Evolutionary conservation across 2,329 filamentous ascomycete species (phyloP).

Genomic region (Diaporthe velutina): DNA sequence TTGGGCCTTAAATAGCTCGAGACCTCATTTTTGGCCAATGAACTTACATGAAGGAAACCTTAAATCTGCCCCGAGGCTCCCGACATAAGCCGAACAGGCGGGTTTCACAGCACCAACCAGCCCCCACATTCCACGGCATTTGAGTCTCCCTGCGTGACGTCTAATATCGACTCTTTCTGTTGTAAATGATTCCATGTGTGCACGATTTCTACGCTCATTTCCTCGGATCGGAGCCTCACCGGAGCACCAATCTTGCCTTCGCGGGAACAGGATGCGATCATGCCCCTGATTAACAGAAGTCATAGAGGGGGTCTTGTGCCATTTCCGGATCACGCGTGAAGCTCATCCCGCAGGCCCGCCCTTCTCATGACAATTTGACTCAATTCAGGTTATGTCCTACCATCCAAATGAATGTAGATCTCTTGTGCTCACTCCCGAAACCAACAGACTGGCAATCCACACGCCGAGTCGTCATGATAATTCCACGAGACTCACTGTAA

Average conservation of each 20-base stretch:
- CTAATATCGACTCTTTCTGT: too few relatives aligned
- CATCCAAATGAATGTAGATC: not conserved
- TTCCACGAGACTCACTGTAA: not conserved
- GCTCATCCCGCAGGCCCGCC: not conserved
- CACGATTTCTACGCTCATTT: not conserved
- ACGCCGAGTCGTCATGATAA: not conserved
- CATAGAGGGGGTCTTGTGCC: not conserved
- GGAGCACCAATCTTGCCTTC: not conserved
- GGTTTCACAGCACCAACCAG: not conserved
- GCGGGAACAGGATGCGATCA: not conserved
- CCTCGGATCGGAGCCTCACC: not conserved
- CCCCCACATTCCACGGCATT: not conserved
- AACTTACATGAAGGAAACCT: constrained; percentile 6
- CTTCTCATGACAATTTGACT: not conserved
- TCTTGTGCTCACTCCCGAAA: not conserved
- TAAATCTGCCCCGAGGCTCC: not conserved
- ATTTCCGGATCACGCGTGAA: too few relatives aligned
- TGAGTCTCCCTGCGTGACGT: not conserved
- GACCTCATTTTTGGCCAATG: not conserved
- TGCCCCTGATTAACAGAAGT: not conserved
- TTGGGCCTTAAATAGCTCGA: not conserved
- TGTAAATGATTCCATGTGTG: too few relatives aligned
- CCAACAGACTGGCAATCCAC: not conserved
- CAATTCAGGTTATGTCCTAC: not conserved
- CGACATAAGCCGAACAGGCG: constrained; percentile 1